Percentiles rank a stretch among this genome's conserved stretches.
Evolutionary conservation across 148 eudicot species (phyloP).

Genomic region (Cornus florida): DNA sequence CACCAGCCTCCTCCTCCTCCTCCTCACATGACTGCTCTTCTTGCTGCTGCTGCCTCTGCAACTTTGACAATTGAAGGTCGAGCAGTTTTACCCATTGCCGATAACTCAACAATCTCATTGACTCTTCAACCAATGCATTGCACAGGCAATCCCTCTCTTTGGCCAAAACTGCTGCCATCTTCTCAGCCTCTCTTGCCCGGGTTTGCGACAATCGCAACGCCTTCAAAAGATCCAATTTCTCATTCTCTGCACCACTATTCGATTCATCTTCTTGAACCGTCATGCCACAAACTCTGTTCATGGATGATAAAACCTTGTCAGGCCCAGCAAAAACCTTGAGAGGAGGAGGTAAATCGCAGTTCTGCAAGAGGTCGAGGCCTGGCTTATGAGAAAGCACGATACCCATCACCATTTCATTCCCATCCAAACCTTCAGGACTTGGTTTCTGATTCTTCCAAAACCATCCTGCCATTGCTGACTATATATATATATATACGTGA

Average conservation of each 20-base stretch:
- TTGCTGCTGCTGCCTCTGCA: not conserved
- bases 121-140: constrained; percentile 32
- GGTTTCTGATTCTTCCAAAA: not conserved
- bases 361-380: constrained; percentile 25
- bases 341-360: constrained; percentile 63
- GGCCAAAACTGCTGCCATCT: constrained; percentile 18
- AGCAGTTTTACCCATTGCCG: constrained; percentile 43
- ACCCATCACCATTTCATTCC: not conserved
- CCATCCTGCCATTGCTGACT: not conserved
- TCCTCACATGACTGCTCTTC: constrained; percentile 2
- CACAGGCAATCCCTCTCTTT: constrained; percentile 41
- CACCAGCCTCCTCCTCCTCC: constrained; percentile 17
- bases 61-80: constrained; percentile 36
- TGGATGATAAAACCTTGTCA: constrained; percentile 20
- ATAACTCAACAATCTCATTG: constrained; percentile 42
- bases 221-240: constrained; percentile 45
- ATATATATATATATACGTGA: no score
- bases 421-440: not conserved
- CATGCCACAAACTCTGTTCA: constrained; percentile 10
- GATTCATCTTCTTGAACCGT: not conserved
- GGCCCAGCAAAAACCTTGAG: constrained; percentile 29
- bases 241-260: constrained; percentile 3
- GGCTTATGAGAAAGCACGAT: no score
- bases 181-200: constrained; percentile 68
- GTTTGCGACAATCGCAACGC: constrained; percentile 63